These are phyloP conservation scores for Hypoxylon intermedium DNA, from an alignment of 495 filamentous ascomycete species.

Conservation along the genomic window DNA sequence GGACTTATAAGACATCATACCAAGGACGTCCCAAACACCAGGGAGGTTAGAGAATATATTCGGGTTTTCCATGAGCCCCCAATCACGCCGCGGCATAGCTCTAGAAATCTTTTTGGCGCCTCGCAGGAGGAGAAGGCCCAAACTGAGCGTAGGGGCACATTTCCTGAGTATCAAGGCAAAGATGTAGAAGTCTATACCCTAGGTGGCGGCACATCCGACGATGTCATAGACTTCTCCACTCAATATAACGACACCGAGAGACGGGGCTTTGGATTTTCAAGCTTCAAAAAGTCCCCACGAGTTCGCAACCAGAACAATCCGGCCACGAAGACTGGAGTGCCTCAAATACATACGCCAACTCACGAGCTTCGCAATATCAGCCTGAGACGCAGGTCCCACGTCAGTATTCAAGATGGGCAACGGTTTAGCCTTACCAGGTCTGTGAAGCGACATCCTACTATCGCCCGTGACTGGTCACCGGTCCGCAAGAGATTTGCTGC, in stretches of 20 bases:
- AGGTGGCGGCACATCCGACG: conserved; percentile 42
- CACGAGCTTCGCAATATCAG: conserved; percentile 42
- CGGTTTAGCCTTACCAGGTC: conserved; percentile 62
- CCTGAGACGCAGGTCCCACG: conserved; percentile 49
- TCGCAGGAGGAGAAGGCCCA: conserved; percentile 10
- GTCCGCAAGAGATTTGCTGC: conserved; percentile 71
- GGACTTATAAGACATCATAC: conserved; percentile 31
- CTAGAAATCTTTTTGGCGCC: conserved; percentile 35
- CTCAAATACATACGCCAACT: conserved; percentile 19
- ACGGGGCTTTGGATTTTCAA: conserved; percentile 13
- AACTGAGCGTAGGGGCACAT: conserved; percentile 5
- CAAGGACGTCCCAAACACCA: conserved; percentile 40
- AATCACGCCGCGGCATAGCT: conserved; percentile 47
- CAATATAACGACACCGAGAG: conserved; percentile 28
- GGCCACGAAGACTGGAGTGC: conserved; percentile 22
- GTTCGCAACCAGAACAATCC: conserved; percentile 18
- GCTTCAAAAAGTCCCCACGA: conserved; percentile 20
- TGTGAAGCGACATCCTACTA: conserved; percentile 56
- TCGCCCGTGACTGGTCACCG: conserved; percentile 71
- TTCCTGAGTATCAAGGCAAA: conserved; percentile 19
- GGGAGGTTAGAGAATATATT: conserved; percentile 49
- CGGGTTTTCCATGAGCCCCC: conserved; percentile 46
- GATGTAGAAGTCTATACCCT: conserved; percentile 42
- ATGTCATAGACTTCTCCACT: conserved; percentile 39
- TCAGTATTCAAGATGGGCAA: conserved; percentile 53